phyloP scores from a whole-genome alignment of 257 asterid genomes.

The Nicotiana knightiana region DNA sequence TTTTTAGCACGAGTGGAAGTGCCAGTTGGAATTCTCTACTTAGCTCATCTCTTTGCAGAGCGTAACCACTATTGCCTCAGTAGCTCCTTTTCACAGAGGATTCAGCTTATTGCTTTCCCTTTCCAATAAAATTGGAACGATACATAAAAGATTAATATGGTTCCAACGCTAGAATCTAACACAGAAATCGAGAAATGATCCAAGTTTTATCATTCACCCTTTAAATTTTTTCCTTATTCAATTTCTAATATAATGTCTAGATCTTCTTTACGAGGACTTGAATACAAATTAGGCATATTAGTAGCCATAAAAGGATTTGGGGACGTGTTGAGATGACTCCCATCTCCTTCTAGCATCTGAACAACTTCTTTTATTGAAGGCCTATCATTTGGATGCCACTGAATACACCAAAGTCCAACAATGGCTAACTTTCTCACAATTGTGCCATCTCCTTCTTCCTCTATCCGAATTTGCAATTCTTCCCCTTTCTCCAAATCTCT shows the following conservation, averaged over 20 bases:
- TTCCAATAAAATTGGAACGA: no score
- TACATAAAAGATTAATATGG: no score
- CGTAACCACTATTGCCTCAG: no score
- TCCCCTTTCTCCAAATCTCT: not conserved
- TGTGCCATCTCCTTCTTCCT: not conserved
- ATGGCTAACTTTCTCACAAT: not conserved
- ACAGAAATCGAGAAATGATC: no score
- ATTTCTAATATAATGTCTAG: conserved; percentile 2
- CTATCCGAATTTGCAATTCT: not conserved
- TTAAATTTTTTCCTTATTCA: not conserved
- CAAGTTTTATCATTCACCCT: no score
- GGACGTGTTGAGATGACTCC: conserved; percentile 1
- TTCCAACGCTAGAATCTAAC: no score
- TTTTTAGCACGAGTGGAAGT: no score
- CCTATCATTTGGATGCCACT: not conserved
- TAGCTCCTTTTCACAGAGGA: no score
- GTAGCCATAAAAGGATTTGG: conserved; percentile 9
- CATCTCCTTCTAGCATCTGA: conserved; percentile 5
- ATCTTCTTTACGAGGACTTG: not conserved
- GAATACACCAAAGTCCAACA: conserved; percentile 8
- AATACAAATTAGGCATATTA: not conserved
- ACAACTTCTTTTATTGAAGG: conserved; percentile 8
- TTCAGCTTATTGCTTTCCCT: no score
- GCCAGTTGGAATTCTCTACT: no score
- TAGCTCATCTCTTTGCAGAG: no score